A percentile compares a stretch with the other conserved stretches of the same genome.
Conservation (phyloP, 805 yeast species). For the Candida glaebosa region DNA sequence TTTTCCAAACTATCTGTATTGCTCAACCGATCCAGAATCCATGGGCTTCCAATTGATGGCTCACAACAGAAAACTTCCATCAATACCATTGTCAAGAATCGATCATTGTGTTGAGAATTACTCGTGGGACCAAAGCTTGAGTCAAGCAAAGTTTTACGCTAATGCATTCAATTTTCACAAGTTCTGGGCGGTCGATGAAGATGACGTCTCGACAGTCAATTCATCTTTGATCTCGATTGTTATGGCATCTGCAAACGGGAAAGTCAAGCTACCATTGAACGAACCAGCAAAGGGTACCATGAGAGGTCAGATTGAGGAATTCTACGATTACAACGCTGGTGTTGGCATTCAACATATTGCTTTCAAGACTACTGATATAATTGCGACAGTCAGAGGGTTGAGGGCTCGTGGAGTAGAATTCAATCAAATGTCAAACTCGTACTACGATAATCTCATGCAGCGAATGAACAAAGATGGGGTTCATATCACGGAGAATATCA, state of each 20-base stretch:
- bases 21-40: not conserved
- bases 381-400: slow-evolving; percentile 52
- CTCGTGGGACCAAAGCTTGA: slow-evolving; percentile 63
- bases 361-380: slow-evolving; percentile 56
- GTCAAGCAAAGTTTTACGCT: slow-evolving; percentile 58
- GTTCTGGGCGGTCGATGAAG: slow-evolving; percentile 84
- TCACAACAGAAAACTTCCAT: slow-evolving; percentile 17
- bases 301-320: slow-evolving; percentile 80
- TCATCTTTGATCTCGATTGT: slow-evolving; percentile 73
- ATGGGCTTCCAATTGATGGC: slow-evolving; percentile 8
- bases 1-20: slow-evolving; percentile 46
- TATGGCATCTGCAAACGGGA: slow-evolving; percentile 65
- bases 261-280: slow-evolving; percentile 76
- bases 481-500: slow-evolving; percentile 50
- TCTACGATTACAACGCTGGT: slow-evolving; percentile 67
- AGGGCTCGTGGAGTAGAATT: slow-evolving; percentile 66
- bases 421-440: slow-evolving; percentile 53
- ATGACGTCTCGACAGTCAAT: slow-evolving; percentile 63
- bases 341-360: slow-evolving; percentile 89
- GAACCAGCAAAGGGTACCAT: slow-evolving; percentile 72
- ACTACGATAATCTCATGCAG: slow-evolving; percentile 50
- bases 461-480: slow-evolving; percentile 45
- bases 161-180: slow-evolving; percentile 67
- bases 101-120: slow-evolving; percentile 85
- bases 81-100: slow-evolving; percentile 41